phyloP scores from a whole-genome alignment of 1,284 basidiomycete species.

The Trametes sp. region DNA sequence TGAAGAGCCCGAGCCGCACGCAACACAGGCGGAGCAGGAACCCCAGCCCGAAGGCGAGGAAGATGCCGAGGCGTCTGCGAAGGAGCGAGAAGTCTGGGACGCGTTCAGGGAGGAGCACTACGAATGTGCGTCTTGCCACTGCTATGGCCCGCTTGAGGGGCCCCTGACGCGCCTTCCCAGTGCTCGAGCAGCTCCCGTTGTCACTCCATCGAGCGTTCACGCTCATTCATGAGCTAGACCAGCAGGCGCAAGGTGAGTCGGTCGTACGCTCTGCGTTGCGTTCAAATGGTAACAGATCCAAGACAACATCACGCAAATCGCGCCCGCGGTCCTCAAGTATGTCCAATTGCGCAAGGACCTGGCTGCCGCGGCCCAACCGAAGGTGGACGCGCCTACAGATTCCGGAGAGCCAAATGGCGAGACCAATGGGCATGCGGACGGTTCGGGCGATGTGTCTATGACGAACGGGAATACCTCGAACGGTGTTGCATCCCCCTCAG shows the following conservation, averaged over 20 bases:
- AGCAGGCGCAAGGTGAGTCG: slow-evolving; percentile 68
- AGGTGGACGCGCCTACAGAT: not conserved
- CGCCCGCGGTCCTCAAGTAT: slow-evolving; percentile 38
- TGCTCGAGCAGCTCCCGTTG: slow-evolving; percentile 87
- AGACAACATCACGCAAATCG: slow-evolving; percentile 36
- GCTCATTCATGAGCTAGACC: slow-evolving; percentile 84
- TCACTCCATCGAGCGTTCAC: slow-evolving; percentile 84
- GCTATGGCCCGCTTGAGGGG: not conserved
- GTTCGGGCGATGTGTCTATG: not conserved
- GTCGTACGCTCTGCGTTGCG: too few species aligned
- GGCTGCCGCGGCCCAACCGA: slow-evolving; percentile 6
- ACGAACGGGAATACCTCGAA: slow-evolving; percentile 14
- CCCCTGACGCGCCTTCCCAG: slow-evolving; percentile 45
- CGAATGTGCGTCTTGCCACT: slow-evolving; percentile 57
- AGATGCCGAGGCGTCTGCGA: slow-evolving; percentile 46
- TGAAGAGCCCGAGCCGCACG: not conserved
- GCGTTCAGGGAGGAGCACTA: slow-evolving; percentile 81
- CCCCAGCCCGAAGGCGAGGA: slow-evolving; percentile 17
- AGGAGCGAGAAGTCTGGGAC: slow-evolving; percentile 76
- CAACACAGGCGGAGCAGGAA: not conserved
- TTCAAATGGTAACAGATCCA: not conserved
- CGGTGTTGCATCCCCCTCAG: slow-evolving; percentile 4
- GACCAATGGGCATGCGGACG: not conserved
- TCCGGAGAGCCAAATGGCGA: not conserved
- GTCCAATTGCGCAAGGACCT: slow-evolving; percentile 33